Conservation (phyloP, 2,329 filamentous ascomycete species). For the Parastagonospora nodorum region DNA sequence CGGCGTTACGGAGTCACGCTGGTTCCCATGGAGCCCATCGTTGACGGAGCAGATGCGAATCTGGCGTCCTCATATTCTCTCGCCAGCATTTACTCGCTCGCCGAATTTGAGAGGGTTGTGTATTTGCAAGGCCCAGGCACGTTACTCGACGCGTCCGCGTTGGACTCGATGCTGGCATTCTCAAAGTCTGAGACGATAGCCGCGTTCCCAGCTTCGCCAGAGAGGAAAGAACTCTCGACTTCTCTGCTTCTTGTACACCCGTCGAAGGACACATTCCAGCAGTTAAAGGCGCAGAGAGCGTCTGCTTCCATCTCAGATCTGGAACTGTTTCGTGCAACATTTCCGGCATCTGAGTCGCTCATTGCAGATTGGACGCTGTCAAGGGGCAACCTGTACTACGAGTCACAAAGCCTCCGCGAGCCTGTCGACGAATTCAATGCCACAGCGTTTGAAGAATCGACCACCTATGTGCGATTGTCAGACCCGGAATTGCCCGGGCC, state of each 20-base stretch:
- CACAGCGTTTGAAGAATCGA: slow-evolving; percentile 49
- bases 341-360: slow-evolving; percentile 37
- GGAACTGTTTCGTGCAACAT: slow-evolving; percentile 40
- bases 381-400: slow-evolving; percentile 46
- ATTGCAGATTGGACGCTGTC: slow-evolving; percentile 47
- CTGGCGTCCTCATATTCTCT: slow-evolving; percentile 50
- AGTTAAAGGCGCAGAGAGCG: slow-evolving; percentile 34
- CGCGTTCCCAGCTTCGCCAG: slow-evolving; percentile 39
- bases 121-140: slow-evolving; percentile 53
- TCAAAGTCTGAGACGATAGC: slow-evolving; percentile 44
- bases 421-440: slow-evolving; percentile 49
- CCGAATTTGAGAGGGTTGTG: slow-evolving; percentile 53
- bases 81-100: slow-evolving; percentile 51
- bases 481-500: slow-evolving; percentile 56
- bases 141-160: slow-evolving; percentile 52
- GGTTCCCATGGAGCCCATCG: slow-evolving; percentile 49
- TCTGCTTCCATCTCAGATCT: slow-evolving; percentile 31
- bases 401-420: slow-evolving; percentile 38
- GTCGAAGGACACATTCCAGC: slow-evolving; percentile 37
- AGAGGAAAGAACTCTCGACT: slow-evolving; percentile 38
- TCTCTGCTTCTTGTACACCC: slow-evolving; percentile 47
- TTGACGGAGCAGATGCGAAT: slow-evolving; percentile 39
- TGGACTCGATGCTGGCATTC: slow-evolving; percentile 52
- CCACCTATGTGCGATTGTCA: slow-evolving; percentile 53
- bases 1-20: slow-evolving; percentile 53